Base-by-base conservation (phyloP, 1,284 basidiomycete species). In the Rhodotorula sp. region DNA sequence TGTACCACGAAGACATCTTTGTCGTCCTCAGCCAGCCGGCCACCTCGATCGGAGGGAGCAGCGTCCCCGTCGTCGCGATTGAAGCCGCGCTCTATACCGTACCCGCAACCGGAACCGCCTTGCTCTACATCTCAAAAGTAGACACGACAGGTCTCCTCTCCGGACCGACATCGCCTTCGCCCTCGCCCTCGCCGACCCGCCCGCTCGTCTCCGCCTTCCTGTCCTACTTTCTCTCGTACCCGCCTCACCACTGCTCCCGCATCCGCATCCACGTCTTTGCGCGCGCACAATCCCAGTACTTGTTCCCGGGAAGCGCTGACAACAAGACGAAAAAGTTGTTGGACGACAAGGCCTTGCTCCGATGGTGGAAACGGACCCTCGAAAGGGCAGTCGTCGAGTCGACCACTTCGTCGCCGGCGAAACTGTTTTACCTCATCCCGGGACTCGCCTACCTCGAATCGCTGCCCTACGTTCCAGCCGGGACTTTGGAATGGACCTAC, bases 101-200 rank as follows among this genome's bases (percentile, higher is more conserved):
- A 60, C 89, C 90, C 6, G 77, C 85, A 4, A 88, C 89, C 3
- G 85, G 84, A 3, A 86, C 85, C 66, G 88, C 87, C 2, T 85
- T 99, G 48, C 82, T 99, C 30, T 97, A 98, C 81, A 85, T 98
- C 59, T 91, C 91, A 62, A 99, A 99, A 81, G 88, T 97, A 66
- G 96, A 98, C 80, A 89, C 93, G 20, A 93, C 93, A 0, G 95
- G 95, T 0, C 92, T 77, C 54, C 84, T 88, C 29, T 29, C 66
- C 22, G 20, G 55, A 0, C 44, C 42, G 14, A 51, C 65, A 0
- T 6, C 60, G 18, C 3, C 48, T 24, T 42, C 49, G 8, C 45
- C n/a, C 24, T 7, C 3, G 14, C 17, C 24, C 22, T 37, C 33
- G 6, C 86, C 90, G 2, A 92, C 91, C 0, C 81, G 85, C 2